Conservation (phyloP, 1,284 basidiomycete species). For the Stygiomarasmius scandens region DNA sequence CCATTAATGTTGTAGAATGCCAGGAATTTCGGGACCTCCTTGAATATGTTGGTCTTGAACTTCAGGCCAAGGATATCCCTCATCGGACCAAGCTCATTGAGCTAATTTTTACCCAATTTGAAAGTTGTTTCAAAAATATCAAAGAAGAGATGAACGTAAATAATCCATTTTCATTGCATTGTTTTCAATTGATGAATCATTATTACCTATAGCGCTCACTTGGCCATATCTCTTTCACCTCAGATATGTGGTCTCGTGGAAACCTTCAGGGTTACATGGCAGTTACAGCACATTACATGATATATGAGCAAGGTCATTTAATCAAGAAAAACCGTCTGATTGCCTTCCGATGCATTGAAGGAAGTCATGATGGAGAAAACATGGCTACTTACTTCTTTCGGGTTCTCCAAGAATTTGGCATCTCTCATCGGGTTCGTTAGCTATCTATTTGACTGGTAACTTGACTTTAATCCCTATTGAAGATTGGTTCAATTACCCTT, state of each 20-base stretch:
- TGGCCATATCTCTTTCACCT: constrained; percentile 28
- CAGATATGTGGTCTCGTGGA: no score
- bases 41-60: constrained; percentile 23
- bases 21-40: constrained; percentile 31
- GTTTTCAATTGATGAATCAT: not conserved
- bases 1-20: constrained; percentile 30
- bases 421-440: not conserved
- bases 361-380: no score
- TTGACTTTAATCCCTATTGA: not conserved
- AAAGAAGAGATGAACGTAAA: constrained; percentile 23
- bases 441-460: not conserved
- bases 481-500: constrained; percentile 25
- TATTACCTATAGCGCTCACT: constrained; percentile 20
- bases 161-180: not conserved
- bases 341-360: no score
- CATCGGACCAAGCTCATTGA: constrained; percentile 21
- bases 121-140: constrained; percentile 19
- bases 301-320: no score
- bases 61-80: constrained; percentile 13
- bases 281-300: no score
- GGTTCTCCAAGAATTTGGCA: constrained; percentile 15
- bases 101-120: constrained; percentile 22
- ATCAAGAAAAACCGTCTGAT: no score
- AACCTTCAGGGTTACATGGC: no score
- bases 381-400: no score